Base-by-base conservation (phyloP, 2,329 filamentous ascomycete genomes). In the Fusarium sp. region DNA sequence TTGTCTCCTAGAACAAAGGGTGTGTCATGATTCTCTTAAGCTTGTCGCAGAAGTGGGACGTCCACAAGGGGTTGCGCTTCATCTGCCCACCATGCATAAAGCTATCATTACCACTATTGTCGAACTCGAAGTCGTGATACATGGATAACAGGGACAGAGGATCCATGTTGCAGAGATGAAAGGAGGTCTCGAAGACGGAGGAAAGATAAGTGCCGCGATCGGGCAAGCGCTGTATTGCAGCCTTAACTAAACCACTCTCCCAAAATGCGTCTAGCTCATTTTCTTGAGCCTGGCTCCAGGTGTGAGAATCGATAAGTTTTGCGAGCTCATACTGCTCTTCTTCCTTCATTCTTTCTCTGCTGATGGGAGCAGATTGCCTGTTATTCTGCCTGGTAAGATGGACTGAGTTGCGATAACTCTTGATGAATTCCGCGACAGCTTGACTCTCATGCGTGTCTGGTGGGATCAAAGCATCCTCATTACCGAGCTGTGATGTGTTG, bases 21-120 rank as follows among this genome's bases (percentile, higher is more conserved):
- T 67, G 62, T 13, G 30, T 38, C 32, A 67, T 51, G 12, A 51
- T 51, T 15, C 17, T n/a, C 26, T 51, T 28, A 17, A 67, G 38
- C 5, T 59, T 59, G 6, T 34, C 8, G n/a, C 62, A 45, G 24
- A 67, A 66, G 6, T 17, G 12, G 2, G 6, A 5, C 0, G 62
- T 30, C 62, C 44, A 67, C 14, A 67, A 41, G 14, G 51, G 50
- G 15, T 11, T 45, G 2, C n/a, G 22, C 9, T 44, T 38, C 18
- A 17, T 39, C 17, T 15, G n/a, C 5, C 51, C 51, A 3, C 9
- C 9, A 17, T 67, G 28, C 9, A 20, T 18, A 6, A 50, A 38
- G 6, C 6, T 13, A 4, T 59, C 38, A 3, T 7, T 39, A 4
- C 20, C 26, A 20, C 44, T 34, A 15, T 45, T 50, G 26, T 59